Conservation (phyloP, 805 yeast species). For the Candida lessepsii region DNA sequence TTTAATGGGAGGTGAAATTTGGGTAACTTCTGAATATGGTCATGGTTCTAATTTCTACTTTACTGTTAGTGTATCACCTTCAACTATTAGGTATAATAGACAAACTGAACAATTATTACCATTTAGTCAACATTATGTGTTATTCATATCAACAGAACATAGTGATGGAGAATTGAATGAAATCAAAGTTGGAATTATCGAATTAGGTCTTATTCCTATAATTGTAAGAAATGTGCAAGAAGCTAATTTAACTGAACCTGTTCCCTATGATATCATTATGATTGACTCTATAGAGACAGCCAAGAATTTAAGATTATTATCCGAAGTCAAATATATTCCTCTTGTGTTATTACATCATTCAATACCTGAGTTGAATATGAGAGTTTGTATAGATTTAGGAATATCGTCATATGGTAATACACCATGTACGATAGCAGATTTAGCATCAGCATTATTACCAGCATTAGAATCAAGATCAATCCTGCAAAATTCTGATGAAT, state of each 20-base stretch:
- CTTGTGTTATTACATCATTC: slow-evolving; percentile 75
- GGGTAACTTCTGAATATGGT: slow-evolving; percentile 83
- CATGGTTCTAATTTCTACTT: slow-evolving; percentile 81
- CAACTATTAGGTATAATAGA: slow-evolving; percentile 57
- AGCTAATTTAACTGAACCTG: slow-evolving; percentile 55
- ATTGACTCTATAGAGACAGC: slow-evolving; percentile 80
- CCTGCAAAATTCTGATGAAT: slow-evolving; percentile 76
- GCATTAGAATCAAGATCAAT: slow-evolving; percentile 82
- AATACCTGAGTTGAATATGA: slow-evolving; percentile 74
- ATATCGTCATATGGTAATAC: slow-evolving; percentile 87
- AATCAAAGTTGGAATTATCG: slow-evolving; percentile 49
- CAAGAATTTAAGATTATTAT: slow-evolving; percentile 60
- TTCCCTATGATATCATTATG: slow-evolving; percentile 74
- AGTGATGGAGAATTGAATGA: slow-evolving; percentile 48
- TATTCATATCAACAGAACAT: slow-evolving; percentile 69
- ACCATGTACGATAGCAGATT: slow-evolving; percentile 78
- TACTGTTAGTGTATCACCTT: slow-evolving; percentile 76
- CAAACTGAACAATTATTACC: slow-evolving; percentile 70
- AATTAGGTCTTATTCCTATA: slow-evolving; percentile 61
- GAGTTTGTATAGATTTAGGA: slow-evolving; percentile 80
- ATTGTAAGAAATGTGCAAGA: slow-evolving; percentile 56
- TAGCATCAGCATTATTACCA: slow-evolving; percentile 80
- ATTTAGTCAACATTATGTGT: slow-evolving; percentile 65
- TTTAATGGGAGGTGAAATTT: slow-evolving; percentile 90
- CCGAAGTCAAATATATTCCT: slow-evolving; percentile 83